These are phyloP conservation scores for Papiliotrema terrestris DNA, from an alignment of 1,284 basidiomycete genomes.

Conservation along the genomic window DNA sequence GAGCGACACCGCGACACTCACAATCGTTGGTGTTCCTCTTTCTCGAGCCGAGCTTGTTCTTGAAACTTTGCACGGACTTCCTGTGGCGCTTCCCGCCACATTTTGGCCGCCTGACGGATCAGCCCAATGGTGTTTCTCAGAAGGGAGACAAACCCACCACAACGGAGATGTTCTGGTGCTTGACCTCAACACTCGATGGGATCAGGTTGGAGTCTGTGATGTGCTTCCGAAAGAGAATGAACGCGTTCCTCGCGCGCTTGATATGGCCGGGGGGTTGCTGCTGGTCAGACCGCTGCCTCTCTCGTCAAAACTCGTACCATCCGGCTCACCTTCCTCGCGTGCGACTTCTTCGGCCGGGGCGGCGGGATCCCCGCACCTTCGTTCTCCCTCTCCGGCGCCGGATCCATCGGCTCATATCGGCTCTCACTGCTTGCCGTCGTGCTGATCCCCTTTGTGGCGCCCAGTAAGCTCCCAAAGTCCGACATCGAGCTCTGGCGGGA, in stretches of 20 bases:
- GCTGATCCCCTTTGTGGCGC: conserved; percentile 4
- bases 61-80: conserved; percentile 41
- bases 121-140: neutral
- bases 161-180: conserved; percentile 47
- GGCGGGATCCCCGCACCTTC: conserved; percentile 16
- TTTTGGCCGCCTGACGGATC: conserved; percentile 38
- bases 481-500: conserved; percentile 5
- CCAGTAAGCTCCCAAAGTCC: conserved; percentile 6
- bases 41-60: conserved; percentile 40
- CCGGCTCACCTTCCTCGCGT: conserved; percentile 32
- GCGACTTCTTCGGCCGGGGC: conserved; percentile 33
- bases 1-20: conserved; percentile 4
- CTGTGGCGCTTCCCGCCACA: conserved; percentile 45
- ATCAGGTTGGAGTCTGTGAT: conserved; percentile 47
- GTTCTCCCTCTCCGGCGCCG: neutral
- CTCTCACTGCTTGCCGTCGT: neutral
- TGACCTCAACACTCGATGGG: conserved; percentile 42
- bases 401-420: neutral
- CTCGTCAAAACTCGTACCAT: neutral
- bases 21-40: conserved; percentile 42
- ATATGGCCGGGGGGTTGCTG: conserved; percentile 41
- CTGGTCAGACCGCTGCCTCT: neutral
- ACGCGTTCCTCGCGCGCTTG: conserved; percentile 39
- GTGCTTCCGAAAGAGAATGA: conserved; percentile 47
- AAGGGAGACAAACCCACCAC: conserved; percentile 25